Conservation (phyloP, 78 protist species). For the Cavenderia fasciculata region DNA sequence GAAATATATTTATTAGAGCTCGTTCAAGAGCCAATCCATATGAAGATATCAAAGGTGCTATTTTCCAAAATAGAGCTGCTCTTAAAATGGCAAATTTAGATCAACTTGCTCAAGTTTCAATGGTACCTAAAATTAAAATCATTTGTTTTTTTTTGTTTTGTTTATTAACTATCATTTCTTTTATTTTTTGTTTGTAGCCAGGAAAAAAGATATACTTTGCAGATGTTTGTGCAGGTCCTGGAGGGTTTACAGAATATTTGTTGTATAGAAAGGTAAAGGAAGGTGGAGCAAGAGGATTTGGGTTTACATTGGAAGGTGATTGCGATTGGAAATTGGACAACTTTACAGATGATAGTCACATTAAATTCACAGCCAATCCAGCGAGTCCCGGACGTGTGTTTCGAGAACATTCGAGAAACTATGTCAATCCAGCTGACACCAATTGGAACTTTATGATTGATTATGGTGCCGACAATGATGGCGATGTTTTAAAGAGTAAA, state of each 20-base stretch:
- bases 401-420: slow-evolving; percentile 9
- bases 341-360: no score
- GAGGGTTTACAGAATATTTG: slow-evolving; percentile 94
- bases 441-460: slow-evolving; percentile 74
- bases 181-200: no score
- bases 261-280: slow-evolving; percentile 77
- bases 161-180: not conserved
- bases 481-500: slow-evolving; percentile 73
- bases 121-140: no score
- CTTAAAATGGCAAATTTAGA: slow-evolving; percentile 93
- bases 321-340: slow-evolving; percentile 81
- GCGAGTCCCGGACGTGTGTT: slow-evolving; percentile 77
- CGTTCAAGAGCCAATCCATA: slow-evolving; percentile 86
- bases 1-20: slow-evolving; percentile 43
- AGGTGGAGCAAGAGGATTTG: slow-evolving; percentile 40
- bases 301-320: slow-evolving; percentile 84
- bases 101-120: slow-evolving; percentile 15
- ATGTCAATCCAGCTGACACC: no score
- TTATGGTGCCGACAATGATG: slow-evolving; percentile 82
- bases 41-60: slow-evolving; percentile 73
- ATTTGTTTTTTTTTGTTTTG: no score
- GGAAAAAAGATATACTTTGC: slow-evolving; percentile 79
- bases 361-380: no score
- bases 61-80: slow-evolving; percentile 94
- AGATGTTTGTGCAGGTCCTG: slow-evolving; percentile 94